phyloP scores from a whole-genome alignment of 108 stramenopile species.

The Cyclotella choctawhatcheeana region DNA sequence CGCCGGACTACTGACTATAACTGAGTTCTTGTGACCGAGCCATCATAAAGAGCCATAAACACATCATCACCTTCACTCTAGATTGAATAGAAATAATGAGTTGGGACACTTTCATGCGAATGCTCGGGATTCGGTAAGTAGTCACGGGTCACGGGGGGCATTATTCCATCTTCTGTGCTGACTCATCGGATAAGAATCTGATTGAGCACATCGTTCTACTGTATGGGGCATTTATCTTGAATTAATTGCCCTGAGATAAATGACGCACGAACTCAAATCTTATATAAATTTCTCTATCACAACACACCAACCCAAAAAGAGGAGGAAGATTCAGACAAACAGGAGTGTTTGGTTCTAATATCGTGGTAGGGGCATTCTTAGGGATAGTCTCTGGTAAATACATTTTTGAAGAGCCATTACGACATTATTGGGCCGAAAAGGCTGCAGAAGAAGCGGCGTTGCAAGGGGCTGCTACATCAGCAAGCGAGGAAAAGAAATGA shows the following conservation, averaged over 20 bases:
- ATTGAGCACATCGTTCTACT: no score
- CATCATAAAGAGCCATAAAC: no score
- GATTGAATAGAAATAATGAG: no score
- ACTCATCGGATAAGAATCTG: no score
- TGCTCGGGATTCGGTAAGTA: no score
- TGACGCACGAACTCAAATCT: not conserved
- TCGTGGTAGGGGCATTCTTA: conserved; percentile 32
- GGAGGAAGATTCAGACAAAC: conserved; percentile 48
- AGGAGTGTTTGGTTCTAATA: conserved; percentile 39
- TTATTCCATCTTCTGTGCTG: no score
- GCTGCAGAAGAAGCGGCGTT: conserved; percentile 26
- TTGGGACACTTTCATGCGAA: no score
- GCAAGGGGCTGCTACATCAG: not conserved
- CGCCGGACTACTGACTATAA: no score
- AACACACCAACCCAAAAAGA: conserved; percentile 3
- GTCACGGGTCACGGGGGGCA: no score
- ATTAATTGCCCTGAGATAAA: not conserved
- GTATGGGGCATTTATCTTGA: no score
- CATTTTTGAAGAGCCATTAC: conserved; percentile 51
- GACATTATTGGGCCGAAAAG: conserved; percentile 49
- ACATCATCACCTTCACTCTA: no score
- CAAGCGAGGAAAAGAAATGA: not conserved
- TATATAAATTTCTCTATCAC: not conserved
- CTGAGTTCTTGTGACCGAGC: no score
- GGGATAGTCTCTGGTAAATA: conserved; percentile 48